A percentile compares a stretch with the other conserved stretches of the same genome.
Evolutionary conservation across 2,329 filamentous ascomycete genomes (phyloP).

Genomic region (Fusarium luffae): DNA sequence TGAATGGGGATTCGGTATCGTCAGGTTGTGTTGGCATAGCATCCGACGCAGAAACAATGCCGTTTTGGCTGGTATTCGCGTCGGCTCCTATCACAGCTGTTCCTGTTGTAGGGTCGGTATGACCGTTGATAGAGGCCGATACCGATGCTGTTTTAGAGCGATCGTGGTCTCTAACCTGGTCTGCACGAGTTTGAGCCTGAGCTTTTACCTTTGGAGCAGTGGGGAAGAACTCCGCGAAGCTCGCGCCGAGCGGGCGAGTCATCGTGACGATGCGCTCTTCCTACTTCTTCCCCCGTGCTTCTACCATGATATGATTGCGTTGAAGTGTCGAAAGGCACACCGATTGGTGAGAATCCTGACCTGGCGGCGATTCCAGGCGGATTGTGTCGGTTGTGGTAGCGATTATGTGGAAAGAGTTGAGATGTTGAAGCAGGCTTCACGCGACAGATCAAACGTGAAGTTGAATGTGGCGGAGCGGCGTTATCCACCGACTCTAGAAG

Average conservation of each 20-base stretch:
- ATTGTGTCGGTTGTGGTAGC: conserved; percentile 13
- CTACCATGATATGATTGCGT: conserved; percentile 66
- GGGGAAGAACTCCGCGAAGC: conserved; percentile 89
- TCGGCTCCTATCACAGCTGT: conserved; percentile 41
- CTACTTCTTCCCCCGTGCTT: conserved; percentile 64
- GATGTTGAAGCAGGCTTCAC: conserved; percentile 50
- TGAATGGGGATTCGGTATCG: conserved; percentile 68
- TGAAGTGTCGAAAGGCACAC: conserved; percentile 29
- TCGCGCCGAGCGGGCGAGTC: conserved; percentile 81
- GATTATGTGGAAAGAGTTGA: conserved; percentile 31
- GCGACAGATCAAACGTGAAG: conserved; percentile 52
- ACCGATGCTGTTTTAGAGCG: conserved; percentile 42
- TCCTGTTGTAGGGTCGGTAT: conserved; percentile 41
- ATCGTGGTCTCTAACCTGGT: conserved; percentile 50
- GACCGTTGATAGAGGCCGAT: conserved; percentile 31
- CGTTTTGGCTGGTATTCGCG: conserved; percentile 39
- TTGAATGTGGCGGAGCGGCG: conserved; percentile 41
- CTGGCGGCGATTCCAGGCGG: conserved; percentile 15
- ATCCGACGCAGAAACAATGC: conserved; percentile 42
- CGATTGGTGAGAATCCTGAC: conserved; percentile 1
- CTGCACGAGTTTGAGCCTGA: conserved; percentile 51
- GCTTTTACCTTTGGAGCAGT: conserved; percentile 75
- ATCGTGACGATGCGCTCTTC: conserved; percentile 68
- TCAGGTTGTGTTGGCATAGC: conserved; percentile 53
- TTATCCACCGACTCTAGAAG: conserved; percentile 40